Percentiles rank a stretch among this genome's conserved stretches.
Evolutionary conservation across 495 filamentous ascomycete species (phyloP).

Genomic region (Podospora anserina): DNA sequence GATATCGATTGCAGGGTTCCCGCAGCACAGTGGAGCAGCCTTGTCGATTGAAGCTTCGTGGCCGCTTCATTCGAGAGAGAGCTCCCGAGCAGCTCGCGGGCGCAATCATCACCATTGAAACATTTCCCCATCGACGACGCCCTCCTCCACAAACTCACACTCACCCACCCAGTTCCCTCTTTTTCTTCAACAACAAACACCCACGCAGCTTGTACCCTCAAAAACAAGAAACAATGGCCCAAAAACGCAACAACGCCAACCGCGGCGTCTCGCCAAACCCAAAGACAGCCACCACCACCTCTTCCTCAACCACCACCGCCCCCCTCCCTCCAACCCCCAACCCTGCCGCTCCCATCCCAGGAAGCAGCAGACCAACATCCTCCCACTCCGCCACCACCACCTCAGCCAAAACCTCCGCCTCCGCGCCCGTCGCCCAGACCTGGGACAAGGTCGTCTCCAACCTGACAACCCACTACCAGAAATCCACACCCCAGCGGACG

Average conservation of each 20-base stretch:
- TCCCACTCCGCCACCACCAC: constrained; percentile 25
- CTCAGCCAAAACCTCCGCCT: constrained; percentile 13
- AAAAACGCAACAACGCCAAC: constrained; percentile 29
- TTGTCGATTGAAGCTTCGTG: constrained; percentile 37
- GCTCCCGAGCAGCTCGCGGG: neutral
- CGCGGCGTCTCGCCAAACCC: neutral
- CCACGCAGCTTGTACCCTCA: neutral
- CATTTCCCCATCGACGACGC: constrained; percentile 4
- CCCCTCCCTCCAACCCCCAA: neutral
- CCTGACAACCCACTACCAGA: constrained; percentile 72
- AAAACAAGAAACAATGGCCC: constrained; percentile 33
- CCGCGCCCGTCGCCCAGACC: constrained; percentile 28
- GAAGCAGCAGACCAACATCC: constrained; percentile 1
- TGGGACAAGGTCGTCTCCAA: constrained; percentile 47
- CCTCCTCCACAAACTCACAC: neutral
- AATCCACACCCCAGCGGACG: constrained; percentile 80
- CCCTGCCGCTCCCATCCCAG: neutral
- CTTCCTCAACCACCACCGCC: constrained; percentile 23
- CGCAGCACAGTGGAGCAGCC: constrained; percentile 16
- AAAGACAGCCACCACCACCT: constrained; percentile 18
- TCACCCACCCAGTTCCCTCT: neutral
- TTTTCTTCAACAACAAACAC: neutral
- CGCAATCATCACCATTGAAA: neutral
- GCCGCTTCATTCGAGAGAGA: constrained; percentile 26
- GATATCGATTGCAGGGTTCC: neutral